Conservation (phyloP, 805 yeast species). For the Cyberlindnera saturnus region DNA sequence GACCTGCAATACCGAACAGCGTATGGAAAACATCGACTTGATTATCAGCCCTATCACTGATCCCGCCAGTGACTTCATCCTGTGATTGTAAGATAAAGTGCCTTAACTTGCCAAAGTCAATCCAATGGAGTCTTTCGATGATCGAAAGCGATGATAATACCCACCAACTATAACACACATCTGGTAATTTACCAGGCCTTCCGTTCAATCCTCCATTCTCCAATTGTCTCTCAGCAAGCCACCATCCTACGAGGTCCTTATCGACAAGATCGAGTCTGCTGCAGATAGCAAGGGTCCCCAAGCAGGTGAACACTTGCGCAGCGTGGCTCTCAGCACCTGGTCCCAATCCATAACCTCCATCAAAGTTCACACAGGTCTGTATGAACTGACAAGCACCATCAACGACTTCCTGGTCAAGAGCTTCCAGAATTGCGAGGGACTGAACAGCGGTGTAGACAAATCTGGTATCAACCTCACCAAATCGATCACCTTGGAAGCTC, state of each 20-base stretch:
- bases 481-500: constrained; percentile 81
- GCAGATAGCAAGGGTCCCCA: constrained; percentile 73
- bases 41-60: constrained; percentile 87
- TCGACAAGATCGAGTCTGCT: constrained; percentile 44
- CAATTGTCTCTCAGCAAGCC: constrained; percentile 91
- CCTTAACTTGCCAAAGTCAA: constrained; percentile 57
- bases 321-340: constrained; percentile 97
- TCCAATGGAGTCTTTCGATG: constrained; percentile 65
- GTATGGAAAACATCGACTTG: constrained; percentile 94
- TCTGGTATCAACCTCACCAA: constrained; percentile 90
- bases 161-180: constrained; percentile 99
- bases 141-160: constrained; percentile 72
- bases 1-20: constrained; percentile 81
- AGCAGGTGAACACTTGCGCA: constrained; percentile 83
- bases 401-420: constrained; percentile 47
- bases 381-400: constrained; percentile 65
- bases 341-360: constrained; percentile 90
- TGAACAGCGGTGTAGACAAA: constrained; percentile 82
- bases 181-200: constrained; percentile 91
- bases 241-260: constrained; percentile 55
- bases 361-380: constrained; percentile 73
- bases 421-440: constrained; percentile 62
- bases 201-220: constrained; percentile 90
- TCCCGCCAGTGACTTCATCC: constrained; percentile 77
- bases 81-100: constrained; percentile 72